A percentile compares a stretch with the other conserved stretches of the same genome.
Conservation (phyloP, 2,329 filamentous ascomycete species). For the Scolecobasidium constrictum region DNA sequence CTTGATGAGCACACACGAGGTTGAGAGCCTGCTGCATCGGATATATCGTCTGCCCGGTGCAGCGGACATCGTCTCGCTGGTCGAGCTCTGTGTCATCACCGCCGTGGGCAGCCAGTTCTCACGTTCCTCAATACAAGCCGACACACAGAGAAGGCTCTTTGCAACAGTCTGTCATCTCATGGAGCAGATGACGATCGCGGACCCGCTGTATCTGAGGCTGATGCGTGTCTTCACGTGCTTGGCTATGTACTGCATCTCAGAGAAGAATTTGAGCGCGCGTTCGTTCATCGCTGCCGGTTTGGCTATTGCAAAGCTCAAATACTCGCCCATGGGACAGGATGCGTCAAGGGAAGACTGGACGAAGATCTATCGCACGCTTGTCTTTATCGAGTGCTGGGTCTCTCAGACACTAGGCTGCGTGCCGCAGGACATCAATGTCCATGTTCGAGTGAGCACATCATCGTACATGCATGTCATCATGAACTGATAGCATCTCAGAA, state of each 20-base stretch:
- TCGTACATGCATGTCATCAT: no score
- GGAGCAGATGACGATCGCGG: background rate
- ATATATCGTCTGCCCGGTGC: constrained; percentile 6
- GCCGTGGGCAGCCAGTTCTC: constrained; percentile 11
- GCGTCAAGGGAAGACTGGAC: constrained; percentile 2
- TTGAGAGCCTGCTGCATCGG: constrained; percentile 8
- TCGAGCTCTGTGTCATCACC: constrained; percentile 12
- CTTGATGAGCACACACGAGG: constrained; percentile 9
- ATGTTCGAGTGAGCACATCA: background rate
- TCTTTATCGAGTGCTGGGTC: constrained; percentile 8
- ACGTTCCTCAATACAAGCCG: background rate
- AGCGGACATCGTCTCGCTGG: constrained; percentile 1
- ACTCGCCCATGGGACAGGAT: background rate
- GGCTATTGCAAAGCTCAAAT: background rate
- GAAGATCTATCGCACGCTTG: constrained; percentile 7
- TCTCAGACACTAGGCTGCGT: constrained; percentile 4
- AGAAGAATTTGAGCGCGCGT: constrained; percentile 4
- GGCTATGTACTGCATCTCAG: background rate
- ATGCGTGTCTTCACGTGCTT: constrained; percentile 7
- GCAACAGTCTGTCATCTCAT: constrained; percentile 2
- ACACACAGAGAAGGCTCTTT: constrained; percentile 8
- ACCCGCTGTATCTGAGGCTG: background rate
- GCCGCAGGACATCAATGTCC: background rate
- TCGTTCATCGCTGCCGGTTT: constrained; percentile 6
- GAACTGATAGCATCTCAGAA: no score